Conservation (phyloP, 768 basidiomycete genomes). For the Phallus indusiatus region DNA sequence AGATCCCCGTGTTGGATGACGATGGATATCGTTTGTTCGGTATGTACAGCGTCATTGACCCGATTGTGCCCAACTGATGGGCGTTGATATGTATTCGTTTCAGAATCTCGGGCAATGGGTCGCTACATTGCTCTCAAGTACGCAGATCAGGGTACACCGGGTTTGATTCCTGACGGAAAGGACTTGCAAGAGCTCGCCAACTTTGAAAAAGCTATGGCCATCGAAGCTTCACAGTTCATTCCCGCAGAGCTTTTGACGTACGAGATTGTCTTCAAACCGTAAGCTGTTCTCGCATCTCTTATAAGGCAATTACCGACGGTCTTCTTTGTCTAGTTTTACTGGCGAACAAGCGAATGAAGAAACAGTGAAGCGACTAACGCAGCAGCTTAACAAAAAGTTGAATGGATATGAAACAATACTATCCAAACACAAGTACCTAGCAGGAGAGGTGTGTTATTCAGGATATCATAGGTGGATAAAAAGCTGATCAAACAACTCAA, state of each 20-base stretch:
- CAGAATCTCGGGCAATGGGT: background rate
- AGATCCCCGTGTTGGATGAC: background rate
- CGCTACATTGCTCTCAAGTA: constrained; percentile 13
- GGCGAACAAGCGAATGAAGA: background rate
- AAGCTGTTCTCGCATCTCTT: background rate
- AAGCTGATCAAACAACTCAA: background rate
- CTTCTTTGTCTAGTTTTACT: background rate
- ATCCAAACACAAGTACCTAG: constrained; percentile 43
- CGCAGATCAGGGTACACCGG: constrained; percentile 10
- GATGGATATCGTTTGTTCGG: constrained; percentile 13
- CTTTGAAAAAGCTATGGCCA: constrained; percentile 23
- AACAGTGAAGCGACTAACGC: constrained; percentile 8
- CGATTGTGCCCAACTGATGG: too few species aligned
- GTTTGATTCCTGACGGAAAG: constrained; percentile 7
- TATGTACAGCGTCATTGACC: background rate
- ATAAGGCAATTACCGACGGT: background rate
- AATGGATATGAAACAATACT: constrained; percentile 46
- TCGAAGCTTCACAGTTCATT: background rate
- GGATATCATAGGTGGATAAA: background rate
- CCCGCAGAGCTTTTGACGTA: background rate
- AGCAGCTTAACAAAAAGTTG: constrained; percentile 28
- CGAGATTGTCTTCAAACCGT: background rate
- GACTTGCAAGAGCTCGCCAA: constrained; percentile 11
- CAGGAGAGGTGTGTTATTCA: constrained; percentile 37
- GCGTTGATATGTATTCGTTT: background rate